These are phyloP conservation scores for Biscogniauxia sp. DNA, from an alignment of 2,329 filamentous ascomycete genomes.

Conservation along the genomic window DNA sequence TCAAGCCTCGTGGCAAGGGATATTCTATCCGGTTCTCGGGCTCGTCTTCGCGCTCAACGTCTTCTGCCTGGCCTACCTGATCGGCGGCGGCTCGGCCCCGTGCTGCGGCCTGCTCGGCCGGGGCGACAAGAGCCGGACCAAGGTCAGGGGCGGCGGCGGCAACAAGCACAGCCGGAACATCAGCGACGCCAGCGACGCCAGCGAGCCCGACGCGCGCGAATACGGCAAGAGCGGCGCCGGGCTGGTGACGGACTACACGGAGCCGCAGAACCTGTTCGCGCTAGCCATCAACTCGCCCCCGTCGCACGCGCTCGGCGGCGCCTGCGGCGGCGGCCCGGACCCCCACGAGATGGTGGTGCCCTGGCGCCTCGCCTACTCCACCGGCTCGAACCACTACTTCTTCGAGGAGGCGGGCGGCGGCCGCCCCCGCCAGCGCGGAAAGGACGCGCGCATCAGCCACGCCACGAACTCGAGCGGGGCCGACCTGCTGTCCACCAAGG, in stretches of 20 bases:
- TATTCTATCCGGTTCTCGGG: slow-evolving; percentile 66
- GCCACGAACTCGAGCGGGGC: slow-evolving; percentile 12
- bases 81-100: slow-evolving; percentile 25
- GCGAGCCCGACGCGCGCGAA: slow-evolving; percentile 1
- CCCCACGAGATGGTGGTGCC: slow-evolving; percentile 19
- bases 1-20: slow-evolving; percentile 55
- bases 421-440: no score
- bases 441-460: slow-evolving; percentile 1
- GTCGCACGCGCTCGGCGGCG: slow-evolving; percentile 23
- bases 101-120: slow-evolving; percentile 44
- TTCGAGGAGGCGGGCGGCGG: slow-evolving; percentile 20
- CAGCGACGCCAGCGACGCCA: not conserved
- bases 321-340: slow-evolving; percentile 28
- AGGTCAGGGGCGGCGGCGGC: no score
- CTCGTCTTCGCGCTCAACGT: slow-evolving; percentile 67
- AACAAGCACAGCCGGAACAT: not conserved
- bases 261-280: slow-evolving; percentile 72
- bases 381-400: slow-evolving; percentile 29
- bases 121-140: slow-evolving; percentile 35
- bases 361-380: slow-evolving; percentile 25
- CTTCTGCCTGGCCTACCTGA: slow-evolving; percentile 62
- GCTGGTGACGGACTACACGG: slow-evolving; percentile 74
- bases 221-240: slow-evolving; percentile 4
- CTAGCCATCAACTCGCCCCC: slow-evolving; percentile 60
- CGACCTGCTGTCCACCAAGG: slow-evolving; percentile 6